These are phyloP conservation scores for Cladosporium sp. DNA, from an alignment of 2,329 filamentous ascomycete genomes.

Conservation along the genomic window DNA sequence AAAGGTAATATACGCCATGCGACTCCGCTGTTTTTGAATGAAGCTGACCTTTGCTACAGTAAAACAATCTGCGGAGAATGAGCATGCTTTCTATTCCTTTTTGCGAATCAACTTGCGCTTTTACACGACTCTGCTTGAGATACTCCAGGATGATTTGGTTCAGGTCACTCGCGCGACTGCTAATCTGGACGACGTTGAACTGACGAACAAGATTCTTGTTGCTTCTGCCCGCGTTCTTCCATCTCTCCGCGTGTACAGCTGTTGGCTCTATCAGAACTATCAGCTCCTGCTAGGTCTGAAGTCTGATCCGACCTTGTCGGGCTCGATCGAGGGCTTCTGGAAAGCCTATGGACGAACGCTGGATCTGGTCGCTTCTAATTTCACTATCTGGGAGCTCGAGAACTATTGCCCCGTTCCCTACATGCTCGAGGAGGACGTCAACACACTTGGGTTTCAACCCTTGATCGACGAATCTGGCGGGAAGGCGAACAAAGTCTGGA, in stretches of 20 bases:
- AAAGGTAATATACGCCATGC: slow-evolving; percentile 40
- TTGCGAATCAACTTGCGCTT: slow-evolving; percentile 73
- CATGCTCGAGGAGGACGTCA: slow-evolving; percentile 62
- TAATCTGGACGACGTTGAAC: slow-evolving; percentile 13
- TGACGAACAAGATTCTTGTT: slow-evolving; percentile 49
- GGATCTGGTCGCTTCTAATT: slow-evolving; percentile 52
- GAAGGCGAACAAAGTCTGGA: slow-evolving; percentile 47
- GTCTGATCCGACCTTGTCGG: slow-evolving; percentile 48
- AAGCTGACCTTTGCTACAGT: slow-evolving; percentile 4
- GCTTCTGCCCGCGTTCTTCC: slow-evolving; percentile 58
- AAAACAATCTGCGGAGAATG: slow-evolving; percentile 24
- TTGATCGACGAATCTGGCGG: slow-evolving; percentile 36
- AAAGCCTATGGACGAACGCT: slow-evolving; percentile 58
- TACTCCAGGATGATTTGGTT: slow-evolving; percentile 64
- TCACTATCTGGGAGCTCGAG: slow-evolving; percentile 50
- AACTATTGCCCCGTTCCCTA: slow-evolving; percentile 48
- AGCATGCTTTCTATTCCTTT: slow-evolving; percentile 52
- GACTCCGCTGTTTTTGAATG: neutral
- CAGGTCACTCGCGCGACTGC: slow-evolving; percentile 2
- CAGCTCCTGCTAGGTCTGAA: slow-evolving; percentile 48
- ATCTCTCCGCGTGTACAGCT: slow-evolving; percentile 60
- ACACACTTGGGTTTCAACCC: slow-evolving; percentile 60
- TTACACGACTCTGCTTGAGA: slow-evolving; percentile 64
- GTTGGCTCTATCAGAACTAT: slow-evolving; percentile 57
- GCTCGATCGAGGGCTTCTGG: slow-evolving; percentile 58